A percentile compares a stretch with the other conserved stretches of the same genome.
phyloP scores from a whole-genome alignment of 1,284 basidiomycete genomes.

The Moesziomyces parantarcticus region DNA sequence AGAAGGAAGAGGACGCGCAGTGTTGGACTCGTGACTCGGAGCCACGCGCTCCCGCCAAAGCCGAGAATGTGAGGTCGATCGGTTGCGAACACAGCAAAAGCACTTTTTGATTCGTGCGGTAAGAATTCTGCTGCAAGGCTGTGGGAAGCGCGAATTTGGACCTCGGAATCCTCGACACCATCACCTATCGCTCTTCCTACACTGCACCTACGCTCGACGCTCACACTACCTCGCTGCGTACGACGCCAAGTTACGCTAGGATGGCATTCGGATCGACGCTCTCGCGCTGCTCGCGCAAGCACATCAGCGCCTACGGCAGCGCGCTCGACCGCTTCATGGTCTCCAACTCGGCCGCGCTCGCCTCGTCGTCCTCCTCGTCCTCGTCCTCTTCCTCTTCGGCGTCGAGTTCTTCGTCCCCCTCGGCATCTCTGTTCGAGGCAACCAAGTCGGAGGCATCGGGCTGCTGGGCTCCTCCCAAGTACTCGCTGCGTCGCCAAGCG shows the following conservation, averaged over 20 bases:
- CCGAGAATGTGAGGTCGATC: neutral
- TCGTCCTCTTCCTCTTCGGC: conserved; percentile 8
- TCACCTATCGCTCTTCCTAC: neutral
- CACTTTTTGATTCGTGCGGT: conserved; percentile 9
- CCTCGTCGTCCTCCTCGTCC: neutral
- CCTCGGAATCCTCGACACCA: neutral
- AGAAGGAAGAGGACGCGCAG: conserved; percentile 5
- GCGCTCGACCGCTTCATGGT: conserved; percentile 36
- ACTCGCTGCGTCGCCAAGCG: conserved; percentile 54
- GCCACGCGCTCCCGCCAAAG: too few species aligned
- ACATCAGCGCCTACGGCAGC: conserved; percentile 24
- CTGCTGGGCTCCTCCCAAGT: conserved; percentile 50
- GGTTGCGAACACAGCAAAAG: too few species aligned
- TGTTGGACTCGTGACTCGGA: conserved; percentile 13
- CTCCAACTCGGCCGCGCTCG: conserved; percentile 4
- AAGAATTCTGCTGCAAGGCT: conserved; percentile 1
- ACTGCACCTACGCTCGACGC: too few species aligned
- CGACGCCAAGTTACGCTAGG: neutral
- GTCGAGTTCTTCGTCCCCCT: neutral
- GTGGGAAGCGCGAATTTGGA: neutral
- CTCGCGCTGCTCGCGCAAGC: conserved; percentile 14
- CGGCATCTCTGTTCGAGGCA: conserved; percentile 25
- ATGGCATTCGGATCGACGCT: conserved; percentile 30
- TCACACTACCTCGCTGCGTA: too few species aligned
- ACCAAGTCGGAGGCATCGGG: conserved; percentile 26